Percentiles rank a stretch among this genome's conserved stretches.
phyloP scores from a whole-genome alignment of 768 basidiomycete species.

The Megacollybia marginata region DNA sequence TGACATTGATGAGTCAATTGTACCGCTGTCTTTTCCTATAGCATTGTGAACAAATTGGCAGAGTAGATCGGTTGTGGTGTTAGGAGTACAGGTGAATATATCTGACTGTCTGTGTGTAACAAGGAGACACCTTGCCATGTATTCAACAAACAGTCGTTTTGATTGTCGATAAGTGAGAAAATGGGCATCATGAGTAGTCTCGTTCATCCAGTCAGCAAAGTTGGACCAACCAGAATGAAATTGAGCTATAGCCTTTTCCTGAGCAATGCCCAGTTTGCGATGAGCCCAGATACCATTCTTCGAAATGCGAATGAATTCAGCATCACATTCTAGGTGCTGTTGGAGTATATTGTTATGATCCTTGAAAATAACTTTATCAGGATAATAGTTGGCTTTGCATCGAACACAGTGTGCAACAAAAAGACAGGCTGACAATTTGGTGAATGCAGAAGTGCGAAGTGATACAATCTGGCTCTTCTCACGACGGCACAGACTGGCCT shows the following conservation, averaged over 20 bases:
- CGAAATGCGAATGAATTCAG: constrained; percentile 12
- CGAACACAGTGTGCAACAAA: no score
- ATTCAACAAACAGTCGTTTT: constrained; percentile 13
- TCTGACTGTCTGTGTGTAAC: constrained; percentile 2
- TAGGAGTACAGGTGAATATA: constrained; percentile 4
- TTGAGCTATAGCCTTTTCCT: constrained; percentile 12
- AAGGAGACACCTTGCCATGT: constrained; percentile 9
- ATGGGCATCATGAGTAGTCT: background rate
- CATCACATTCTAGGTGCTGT: constrained; percentile 7
- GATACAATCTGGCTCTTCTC: constrained; percentile 2
- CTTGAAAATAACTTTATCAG: constrained; percentile 11
- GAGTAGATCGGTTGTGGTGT: constrained; percentile 2
- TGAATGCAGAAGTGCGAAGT: background rate
- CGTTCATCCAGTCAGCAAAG: constrained; percentile 15
- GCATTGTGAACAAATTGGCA: no score
- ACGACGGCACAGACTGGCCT: constrained; percentile 3
- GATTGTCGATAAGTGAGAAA: constrained; percentile 8
- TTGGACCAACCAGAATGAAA: no score
- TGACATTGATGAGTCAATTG: constrained; percentile 1
- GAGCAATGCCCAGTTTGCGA: constrained; percentile 6
- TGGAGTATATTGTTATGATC: background rate
- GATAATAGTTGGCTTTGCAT: constrained; percentile 13
- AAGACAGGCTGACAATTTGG: constrained; percentile 3
- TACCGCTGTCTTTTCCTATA: constrained; percentile 8
- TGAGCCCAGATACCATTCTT: constrained; percentile 13